These are phyloP conservation scores for Sarocladium brachiariae DNA, from an alignment of 2,329 filamentous ascomycete genomes.

Conservation along the genomic window DNA sequence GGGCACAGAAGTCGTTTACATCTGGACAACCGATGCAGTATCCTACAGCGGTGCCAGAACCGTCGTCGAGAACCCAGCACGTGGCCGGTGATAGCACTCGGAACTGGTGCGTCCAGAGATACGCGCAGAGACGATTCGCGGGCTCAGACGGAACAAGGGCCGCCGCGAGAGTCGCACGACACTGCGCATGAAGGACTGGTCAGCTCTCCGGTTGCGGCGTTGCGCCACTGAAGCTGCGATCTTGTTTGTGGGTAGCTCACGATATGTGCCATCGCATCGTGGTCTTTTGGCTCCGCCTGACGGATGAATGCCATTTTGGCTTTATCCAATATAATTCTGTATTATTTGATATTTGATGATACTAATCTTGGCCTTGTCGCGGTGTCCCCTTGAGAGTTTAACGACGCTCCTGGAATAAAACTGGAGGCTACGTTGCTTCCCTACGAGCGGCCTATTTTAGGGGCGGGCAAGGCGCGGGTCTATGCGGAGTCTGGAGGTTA, in stretches of 20 bases:
- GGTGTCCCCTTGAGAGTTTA: too few species aligned
- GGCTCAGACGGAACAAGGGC: constrained; percentile 29
- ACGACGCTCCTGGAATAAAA: too few species aligned
- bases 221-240: background rate
- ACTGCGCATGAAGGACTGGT: constrained; percentile 24
- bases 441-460: too few species aligned
- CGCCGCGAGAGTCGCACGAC: constrained; percentile 39
- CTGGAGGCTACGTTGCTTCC: constrained; percentile 4
- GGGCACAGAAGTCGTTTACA: constrained; percentile 29
- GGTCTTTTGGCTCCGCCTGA: constrained; percentile 3
- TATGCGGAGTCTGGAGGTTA: too few species aligned
- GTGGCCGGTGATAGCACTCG: constrained; percentile 36
- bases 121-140: constrained; percentile 33
- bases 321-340: too few species aligned
- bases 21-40: constrained; percentile 42
- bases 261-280: background rate
- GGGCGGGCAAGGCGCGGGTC: too few species aligned
- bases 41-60: constrained; percentile 35
- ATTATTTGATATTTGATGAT: too few species aligned
- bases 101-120: constrained; percentile 46
- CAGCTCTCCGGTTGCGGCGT: background rate
- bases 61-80: constrained; percentile 44
- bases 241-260: background rate
- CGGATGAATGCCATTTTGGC: constrained; percentile 7
- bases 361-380: too few species aligned